Conservation (phyloP, 331 rosid genomes). For the Quercus phellos region DNA sequence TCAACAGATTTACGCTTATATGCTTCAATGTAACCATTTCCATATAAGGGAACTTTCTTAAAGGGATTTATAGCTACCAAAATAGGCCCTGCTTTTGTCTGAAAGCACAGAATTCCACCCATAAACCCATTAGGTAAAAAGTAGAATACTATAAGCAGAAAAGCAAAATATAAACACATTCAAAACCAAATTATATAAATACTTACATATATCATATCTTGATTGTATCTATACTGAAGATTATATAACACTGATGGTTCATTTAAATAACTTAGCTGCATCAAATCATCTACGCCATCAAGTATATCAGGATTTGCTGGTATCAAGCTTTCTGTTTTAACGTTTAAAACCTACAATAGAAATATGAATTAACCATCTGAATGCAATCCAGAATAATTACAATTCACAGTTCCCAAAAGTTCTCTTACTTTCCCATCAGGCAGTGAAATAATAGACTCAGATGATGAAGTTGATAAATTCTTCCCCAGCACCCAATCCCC, state of each 20-base stretch:
- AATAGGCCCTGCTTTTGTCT: conserved; percentile 99
- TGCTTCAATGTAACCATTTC: conserved; percentile 77
- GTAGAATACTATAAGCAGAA: conserved; percentile 1
- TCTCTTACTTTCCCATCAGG: conserved; percentile 73
- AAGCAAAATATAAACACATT: neutral
- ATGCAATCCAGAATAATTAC: neutral
- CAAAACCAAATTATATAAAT: neutral
- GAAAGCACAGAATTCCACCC: conserved; percentile 26
- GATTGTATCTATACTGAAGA: conserved; percentile 84
- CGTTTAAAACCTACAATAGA: conserved; percentile 58
- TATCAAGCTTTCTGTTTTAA: conserved; percentile 66
- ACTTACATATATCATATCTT: conserved; percentile 83
- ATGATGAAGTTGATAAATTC: conserved; percentile 55
- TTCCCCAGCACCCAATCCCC: conserved; percentile 86
- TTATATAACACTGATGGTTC: conserved; percentile 92
- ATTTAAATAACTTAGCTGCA: conserved; percentile 98
- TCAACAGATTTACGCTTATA: conserved; percentile 65
- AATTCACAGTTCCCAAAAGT: conserved; percentile 11
- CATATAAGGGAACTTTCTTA: conserved; percentile 83
- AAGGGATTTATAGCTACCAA: conserved; percentile 96
- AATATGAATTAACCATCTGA: conserved; percentile 5
- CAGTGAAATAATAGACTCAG: conserved; percentile 63
- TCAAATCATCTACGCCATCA: conserved; percentile 95
- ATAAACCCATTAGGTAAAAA: conserved; percentile 7
- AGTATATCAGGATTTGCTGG: conserved; percentile 97